Evolutionary conservation across 2,329 filamentous ascomycete genomes (phyloP), one percentile per base, ranked within the genome.

Genomic region (Pseudocercospora cruenta): DNA sequence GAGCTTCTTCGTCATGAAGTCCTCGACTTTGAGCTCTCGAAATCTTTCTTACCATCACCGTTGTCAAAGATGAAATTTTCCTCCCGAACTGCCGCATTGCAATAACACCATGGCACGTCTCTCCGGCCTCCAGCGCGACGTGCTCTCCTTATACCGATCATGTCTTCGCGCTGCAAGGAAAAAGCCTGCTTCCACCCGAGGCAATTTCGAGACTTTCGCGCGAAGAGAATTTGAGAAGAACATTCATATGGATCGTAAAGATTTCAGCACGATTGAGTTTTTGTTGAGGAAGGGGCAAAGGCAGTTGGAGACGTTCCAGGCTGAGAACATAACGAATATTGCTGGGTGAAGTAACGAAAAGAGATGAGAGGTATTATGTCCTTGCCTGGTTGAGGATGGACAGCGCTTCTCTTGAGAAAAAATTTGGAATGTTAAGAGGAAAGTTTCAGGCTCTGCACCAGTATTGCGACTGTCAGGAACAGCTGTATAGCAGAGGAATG

Each of bases 41-140:
- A 19, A 16, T 45, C 6, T 45, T 43, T 9, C 19, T n/a, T 45
- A 45, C 39, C 8, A 24, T 21, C 1, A 7, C n/a, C 3, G 24
- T 21, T 3, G 24, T 21, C 45, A 49, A 49, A 21, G 19, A 49
- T 49, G 22, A n/a, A 22, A 22, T 49, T 22, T 6, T 21, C 22
- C 22, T 51, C 9, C 47, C 47, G 22, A 49, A 49, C 19, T 10
- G 8, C 1, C 14, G 1, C 22, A 24, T 26, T 8, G 4, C 47
- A 4, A 22, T 26, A 12, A 51, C 21, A 22, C 9, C 16, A 78
- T 78, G 76, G 70, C 75, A 22, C 85, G 88, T 73, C 83, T 94
- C 26, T 96, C 94, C 7, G 95, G 95, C 39, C 83, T 98, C n/a
- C 94, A 98, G 78, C 90, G 87, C 74, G 93, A 97, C 75, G 94